A percentile compares a stretch with the other conserved stretches of the same genome.
Conservation (phyloP, 140 eudicot genomes). For the Flaveria floridana region DNA sequence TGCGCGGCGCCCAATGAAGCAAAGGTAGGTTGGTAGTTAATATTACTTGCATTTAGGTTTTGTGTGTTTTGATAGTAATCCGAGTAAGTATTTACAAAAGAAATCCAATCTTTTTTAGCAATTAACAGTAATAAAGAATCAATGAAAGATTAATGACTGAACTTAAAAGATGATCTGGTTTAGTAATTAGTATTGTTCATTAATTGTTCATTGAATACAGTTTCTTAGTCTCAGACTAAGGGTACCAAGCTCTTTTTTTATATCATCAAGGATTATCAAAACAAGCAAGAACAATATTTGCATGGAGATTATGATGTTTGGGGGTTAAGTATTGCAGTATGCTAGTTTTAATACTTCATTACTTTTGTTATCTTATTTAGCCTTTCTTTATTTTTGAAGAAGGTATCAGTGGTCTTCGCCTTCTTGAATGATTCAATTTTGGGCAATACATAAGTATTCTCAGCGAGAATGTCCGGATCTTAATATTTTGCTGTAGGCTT, state of each 20-base stretch:
- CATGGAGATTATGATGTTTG: not conserved
- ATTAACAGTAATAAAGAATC: not conserved
- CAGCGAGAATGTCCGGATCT: not conserved
- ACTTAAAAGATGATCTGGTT: not conserved
- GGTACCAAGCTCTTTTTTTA: not conserved
- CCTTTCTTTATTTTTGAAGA: not conserved
- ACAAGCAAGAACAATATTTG: not conserved
- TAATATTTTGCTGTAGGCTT: not conserved
- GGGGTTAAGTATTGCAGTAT: not conserved
- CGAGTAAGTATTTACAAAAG: not conserved
- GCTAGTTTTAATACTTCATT: not conserved
- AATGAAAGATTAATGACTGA: not conserved
- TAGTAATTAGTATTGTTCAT: not conserved
- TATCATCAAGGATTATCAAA: constrained; percentile 1
- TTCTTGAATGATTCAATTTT: not conserved
- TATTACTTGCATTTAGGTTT: not conserved
- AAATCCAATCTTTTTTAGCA: not conserved
- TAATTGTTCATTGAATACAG: not conserved
- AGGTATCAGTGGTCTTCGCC: not conserved
- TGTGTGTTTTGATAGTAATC: not conserved
- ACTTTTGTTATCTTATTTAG: not conserved
- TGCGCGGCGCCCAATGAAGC: constrained; percentile 89
- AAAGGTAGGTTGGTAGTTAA: constrained; percentile 45
- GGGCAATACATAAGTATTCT: not conserved
- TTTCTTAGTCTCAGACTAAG: not conserved